These are phyloP conservation scores for Adansonia madagascariensis DNA, from an alignment of 441 rosid genomes.

Conservation along the genomic window DNA sequence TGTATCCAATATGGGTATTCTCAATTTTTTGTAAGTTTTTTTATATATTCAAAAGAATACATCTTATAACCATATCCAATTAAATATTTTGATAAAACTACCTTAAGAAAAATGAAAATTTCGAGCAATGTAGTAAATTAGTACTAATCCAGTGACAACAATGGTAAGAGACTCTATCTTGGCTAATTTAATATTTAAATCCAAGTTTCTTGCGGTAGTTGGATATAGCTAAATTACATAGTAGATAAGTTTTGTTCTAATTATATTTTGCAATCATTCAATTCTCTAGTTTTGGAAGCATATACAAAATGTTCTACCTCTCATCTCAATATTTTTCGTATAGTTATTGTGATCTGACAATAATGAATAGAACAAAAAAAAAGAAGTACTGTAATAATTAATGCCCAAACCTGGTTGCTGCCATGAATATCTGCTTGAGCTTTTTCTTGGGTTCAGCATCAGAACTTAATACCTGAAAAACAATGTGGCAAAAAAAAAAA, in stretches of 20 bases:
- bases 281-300: not conserved
- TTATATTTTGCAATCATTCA: not conserved
- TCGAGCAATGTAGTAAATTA: too few relatives aligned
- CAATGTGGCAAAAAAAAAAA: not conserved
- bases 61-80: too few relatives aligned
- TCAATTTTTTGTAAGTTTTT: not conserved
- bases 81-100: too few relatives aligned
- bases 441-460: conserved; percentile 88
- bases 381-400: not conserved
- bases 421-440: conserved; percentile 89
- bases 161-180: not conserved
- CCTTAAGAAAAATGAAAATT: too few relatives aligned
- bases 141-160: not conserved
- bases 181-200: conserved; percentile 1
- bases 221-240: too few relatives aligned
- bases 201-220: not conserved
- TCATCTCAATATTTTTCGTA: not conserved
- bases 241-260: too few relatives aligned
- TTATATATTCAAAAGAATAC: not conserved
- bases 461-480: conserved; percentile 68
- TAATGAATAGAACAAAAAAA: not conserved
- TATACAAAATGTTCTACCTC: not conserved
- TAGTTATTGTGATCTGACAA: not conserved
- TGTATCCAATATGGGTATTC: not conserved
- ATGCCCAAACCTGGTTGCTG: conserved; percentile 76